Base-by-base conservation (phyloP, 2,329 filamentous ascomycete genomes). In the Monilinia fructicola region DNA sequence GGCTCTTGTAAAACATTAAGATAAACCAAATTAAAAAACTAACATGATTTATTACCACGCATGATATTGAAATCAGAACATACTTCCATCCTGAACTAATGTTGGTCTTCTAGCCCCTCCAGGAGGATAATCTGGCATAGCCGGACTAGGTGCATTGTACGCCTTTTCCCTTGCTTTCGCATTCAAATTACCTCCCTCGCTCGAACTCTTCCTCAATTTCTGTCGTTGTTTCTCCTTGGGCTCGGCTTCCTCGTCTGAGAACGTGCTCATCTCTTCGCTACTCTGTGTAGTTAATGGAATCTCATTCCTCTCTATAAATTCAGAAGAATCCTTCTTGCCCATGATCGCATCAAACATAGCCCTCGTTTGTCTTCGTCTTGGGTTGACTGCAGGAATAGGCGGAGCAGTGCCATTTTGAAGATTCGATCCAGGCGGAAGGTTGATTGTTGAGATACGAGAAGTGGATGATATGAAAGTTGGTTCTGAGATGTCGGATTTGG, bases 401-500 rank as follows among this genome's bases (percentile, higher is more conserved):
- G 75, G 75, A n/a, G 61, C 31, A 11, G 63, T 67, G 12, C 73
- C 73, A 46, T 74, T 76, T 35, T 71, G 61, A 28, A 75, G 71
- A 35, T 72, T 73, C 16, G 71, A 67, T 58, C 74, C 74, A 12
- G 73, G 69, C 40, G 73, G 73, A n/a, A 77, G 71, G 35, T 73
- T 70, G 18, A 76, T 70, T 11, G 74, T 76, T n/a, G 71, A 70
- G 38, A 76, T 68, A 61, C 72, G 72, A 6, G 73, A 76, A 28
- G 75, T 77, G 16, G 73, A 74, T 21, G 74, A 76, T 40, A 77
- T 61, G 40, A 77, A 73, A 54, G 61, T 73, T 26, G 75, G 75
- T 40, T 77, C 75, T 4, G 75, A 77, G 35, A 77, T 77, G 1
- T 76, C 73, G 12, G 72, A 70, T 58, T 77, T 77, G 35, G 74